Evolutionary conservation across 192 early-diverging fungal species (phyloP), one percentile per base, ranked within the genome.

Genomic region (Paraglomus occultum): DNA sequence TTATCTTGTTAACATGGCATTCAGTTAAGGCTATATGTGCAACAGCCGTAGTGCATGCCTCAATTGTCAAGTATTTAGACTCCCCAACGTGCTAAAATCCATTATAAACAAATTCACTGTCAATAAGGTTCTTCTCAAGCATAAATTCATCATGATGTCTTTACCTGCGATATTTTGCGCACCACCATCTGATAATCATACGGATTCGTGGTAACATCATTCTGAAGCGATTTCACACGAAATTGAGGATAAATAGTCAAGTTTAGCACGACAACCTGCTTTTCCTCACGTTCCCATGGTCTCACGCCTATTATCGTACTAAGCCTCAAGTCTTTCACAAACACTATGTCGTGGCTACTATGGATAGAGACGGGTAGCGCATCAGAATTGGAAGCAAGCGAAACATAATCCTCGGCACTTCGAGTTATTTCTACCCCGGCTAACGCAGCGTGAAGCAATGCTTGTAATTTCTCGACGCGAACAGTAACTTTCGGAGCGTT

Each of bases 221-320:
- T 73, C 10, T 69, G 57, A 7, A 76, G 63, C 0, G 66, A 51
- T 2, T 74, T 59, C 12, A 83, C 70, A 11, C 77, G 77, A 59
- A 74, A 54, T 20, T 73, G 71, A 8, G 87, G 83, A 57, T 86
- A 82, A 51, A 94, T 86, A n/a, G 83, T 82, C 39, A 95, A 74
- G 65, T 91, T 92, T 64, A 99, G 73, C 5, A 94, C 77, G 1
- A 95, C 88, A 4, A 88, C 81, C 73, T 99, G 97, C 73, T 93
- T 94, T 78, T 95, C 93, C 69, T 94, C 90, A 20, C 96, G 83
- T 76, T 99, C 97, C 92, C 94, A 96, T 12, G 93, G 89, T 74
- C 97, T 94, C 10, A 99, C 89, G 22, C 97, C 97, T 51, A 99
- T 91, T 44, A 99, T 94, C 18, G 92, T 88, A 74, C 82, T 89